Evolutionary conservation across 2,329 filamentous ascomycete genomes (phyloP), one percentile per base, ranked within the genome.

Genomic region (Rhytidhysteron rufulum): DNA sequence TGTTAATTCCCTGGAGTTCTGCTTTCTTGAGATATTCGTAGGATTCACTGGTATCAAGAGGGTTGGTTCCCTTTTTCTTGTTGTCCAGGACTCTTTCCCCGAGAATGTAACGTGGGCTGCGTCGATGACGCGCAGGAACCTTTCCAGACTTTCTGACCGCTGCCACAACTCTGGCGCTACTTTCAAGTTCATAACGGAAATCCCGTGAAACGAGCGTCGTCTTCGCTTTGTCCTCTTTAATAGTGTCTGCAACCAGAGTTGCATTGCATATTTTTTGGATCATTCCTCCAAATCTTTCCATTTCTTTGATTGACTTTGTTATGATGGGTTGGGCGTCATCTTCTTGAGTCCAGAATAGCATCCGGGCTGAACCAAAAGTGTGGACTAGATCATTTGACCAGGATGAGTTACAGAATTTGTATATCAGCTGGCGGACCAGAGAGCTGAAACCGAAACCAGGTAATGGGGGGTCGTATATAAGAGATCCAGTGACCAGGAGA

Each of bases 301-400:
- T 77, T 1, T 69, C 62, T 24, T 70, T 62, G 3, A 85, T 57
- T 2, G 51, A 69, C 67, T 38, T 77, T 0, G 90, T 85, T 6
- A 95, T 43, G 1, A 87, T 50, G 1, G 62, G 46, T 5, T 64
- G 54, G 48, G 80, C 80, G 41, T 88, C 83, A 0, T 77, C 69
- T 31, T 82, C 71, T 1, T 78, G 74, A 3, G 82, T 55, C 82
- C 89, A 90, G 29, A 90, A 59, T 1, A 97, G 73, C 71, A 91
- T 83, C 35, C 89, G 81, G 3, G 95, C 82, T 15, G 83, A 76
- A 3, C 91, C 91, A 58, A 88, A 90, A 20, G 73, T 71, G 52
- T 95, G 85, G 51, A 94, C 79, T 0, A 84, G 70, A 0, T 71
- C 64, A 36, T 79, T 72, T 2, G 72, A 68, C 45, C 79, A 73